Evolutionary conservation across 2,329 filamentous ascomycete species (phyloP), one percentile per base, ranked within the genome.

Genomic region (Colletotrichum sp.): DNA sequence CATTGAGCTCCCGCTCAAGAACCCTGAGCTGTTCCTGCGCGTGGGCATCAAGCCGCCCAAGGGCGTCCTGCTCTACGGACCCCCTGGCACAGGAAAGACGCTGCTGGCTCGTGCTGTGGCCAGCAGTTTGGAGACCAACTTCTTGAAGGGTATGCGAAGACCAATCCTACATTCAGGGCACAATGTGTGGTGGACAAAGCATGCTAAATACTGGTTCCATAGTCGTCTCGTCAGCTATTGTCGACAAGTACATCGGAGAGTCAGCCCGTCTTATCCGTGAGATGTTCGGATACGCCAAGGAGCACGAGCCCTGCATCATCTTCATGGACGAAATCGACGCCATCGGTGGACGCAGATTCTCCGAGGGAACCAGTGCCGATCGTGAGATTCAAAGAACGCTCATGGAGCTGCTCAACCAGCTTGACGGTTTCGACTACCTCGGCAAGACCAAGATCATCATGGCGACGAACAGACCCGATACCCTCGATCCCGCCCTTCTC

Each of bases 311-410:
- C 52, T 99, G 97, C 86, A 99, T 99, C 86, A 99, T 99, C 87
- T 99, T 99, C 91, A 99, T 99, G 97, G 98, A 99, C 90, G 97
- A 99, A 88, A 99, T 99, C 83, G 97, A 99, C 83, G 97, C 97
- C 83, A 99, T 99, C 82, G 97, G 97, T 85, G 98, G 98, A 78
- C 93, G 98, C 81, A 92, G 97, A 82, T 99, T 99, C 87, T 98
- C 95, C 1, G 97, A 99, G 86, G 97, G 98, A 80, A 99, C 97
- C 68, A 98, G 96, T 76, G 97, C 97, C 67, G 97, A 99, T 88
- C 94, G 98, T 82, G 97, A 99, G 86, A 99, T 99, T 81, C 97
- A 99, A 88, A 94, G 97, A 83, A 99, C 97, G 44, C 89, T 99
- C 76, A 99, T 99, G 97, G 97, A 99, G 86, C 91, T 99, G 71